Base-by-base conservation (phyloP, 2,329 filamentous ascomycete genomes). In the Apiospora aurea region DNA sequence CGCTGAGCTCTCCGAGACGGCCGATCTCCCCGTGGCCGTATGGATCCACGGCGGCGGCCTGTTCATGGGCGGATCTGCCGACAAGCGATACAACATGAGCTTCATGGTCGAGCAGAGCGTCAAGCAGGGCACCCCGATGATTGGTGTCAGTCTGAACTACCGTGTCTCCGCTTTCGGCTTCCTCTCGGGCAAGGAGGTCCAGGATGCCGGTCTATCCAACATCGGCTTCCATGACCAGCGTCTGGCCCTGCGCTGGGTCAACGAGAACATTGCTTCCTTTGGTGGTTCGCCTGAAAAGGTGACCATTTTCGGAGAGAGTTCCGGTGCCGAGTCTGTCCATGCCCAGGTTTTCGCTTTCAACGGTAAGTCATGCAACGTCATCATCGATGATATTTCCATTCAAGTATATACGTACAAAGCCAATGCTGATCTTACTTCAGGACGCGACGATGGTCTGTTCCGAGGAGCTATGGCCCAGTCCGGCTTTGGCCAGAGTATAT, bases 41-140 rank as follows among this genome's bases (percentile, higher is more conserved):
- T 91, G 89, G 88, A 89, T 91, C 69, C 85, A 90, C 74, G 85
- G 85, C 1, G 81, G 81, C 24, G 81, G 77, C 10, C 77, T 79
- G 26, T 72, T 71, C 61, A 72, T 74, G 72, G 78, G 78, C 13
- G 75, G 75, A 5, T 73, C 75, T 80, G 34, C 75, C 74, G 86
- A 88, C 71, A 76, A 83, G 34, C 83, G 88, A 41, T 91, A 91
- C 78, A 91, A 92, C 76, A 81, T 90, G 71, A 88, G 86, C 29
- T 88, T 86, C 73, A 86, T 91, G 68, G 86, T 92, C 3, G 76
- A 84, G n/a, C 82, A 85, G 64, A 82, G 83, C 1, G 81, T 83
- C 2, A 76, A 80, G 13, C 83, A 84, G 24, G 82, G 82, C 70
- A 85, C 83, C 67, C 85, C 85, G 0, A 82, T 88, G 71, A 83